These are phyloP conservation scores for Vigna nakashimae DNA, from an alignment of 306 rosid genomes.

Conservation along the genomic window DNA sequence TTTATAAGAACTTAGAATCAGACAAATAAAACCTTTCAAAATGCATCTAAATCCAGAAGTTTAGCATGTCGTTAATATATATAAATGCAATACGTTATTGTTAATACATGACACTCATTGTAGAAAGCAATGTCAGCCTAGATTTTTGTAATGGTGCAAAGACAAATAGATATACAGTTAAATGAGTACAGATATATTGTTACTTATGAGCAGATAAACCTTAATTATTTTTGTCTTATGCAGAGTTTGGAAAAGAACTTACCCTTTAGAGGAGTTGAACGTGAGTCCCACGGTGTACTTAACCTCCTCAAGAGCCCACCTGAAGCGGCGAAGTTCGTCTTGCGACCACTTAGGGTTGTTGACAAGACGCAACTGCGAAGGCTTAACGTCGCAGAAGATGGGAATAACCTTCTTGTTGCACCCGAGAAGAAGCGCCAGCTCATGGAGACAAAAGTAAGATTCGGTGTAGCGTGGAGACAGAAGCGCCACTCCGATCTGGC, in stretches of 20 bases:
- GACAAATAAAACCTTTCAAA: not conserved
- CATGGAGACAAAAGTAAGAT: conserved; percentile 89
- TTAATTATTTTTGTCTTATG: too few relatives aligned
- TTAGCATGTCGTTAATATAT: not conserved
- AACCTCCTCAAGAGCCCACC: conserved; percentile 73
- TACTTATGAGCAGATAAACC: too few relatives aligned
- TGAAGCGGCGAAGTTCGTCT: conserved; percentile 55
- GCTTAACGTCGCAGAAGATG: conserved; percentile 80
- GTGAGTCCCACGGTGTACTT: conserved; percentile 70
- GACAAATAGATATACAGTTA: too few relatives aligned
- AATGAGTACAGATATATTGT: too few relatives aligned
- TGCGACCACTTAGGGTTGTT: conserved; percentile 44
- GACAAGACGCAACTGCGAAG: conserved; percentile 64
- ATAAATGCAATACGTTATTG: not conserved
- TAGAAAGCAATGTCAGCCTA: not conserved
- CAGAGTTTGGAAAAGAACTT: not conserved
- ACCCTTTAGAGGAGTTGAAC: conserved; percentile 80
- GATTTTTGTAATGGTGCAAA: too few relatives aligned
- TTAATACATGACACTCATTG: not conserved
- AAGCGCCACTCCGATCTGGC: conserved; percentile 77
- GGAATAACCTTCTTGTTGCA: conserved; percentile 81
- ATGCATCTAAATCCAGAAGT: not conserved
- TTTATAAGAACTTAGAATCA: too few relatives aligned
- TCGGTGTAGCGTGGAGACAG: conserved; percentile 82
- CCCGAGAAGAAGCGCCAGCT: conserved; percentile 71